Evolutionary conservation across 108 stramenopile species (phyloP), one percentile per base, ranked within the genome.

Genomic region (Pseudonitzschia multiseries): DNA sequence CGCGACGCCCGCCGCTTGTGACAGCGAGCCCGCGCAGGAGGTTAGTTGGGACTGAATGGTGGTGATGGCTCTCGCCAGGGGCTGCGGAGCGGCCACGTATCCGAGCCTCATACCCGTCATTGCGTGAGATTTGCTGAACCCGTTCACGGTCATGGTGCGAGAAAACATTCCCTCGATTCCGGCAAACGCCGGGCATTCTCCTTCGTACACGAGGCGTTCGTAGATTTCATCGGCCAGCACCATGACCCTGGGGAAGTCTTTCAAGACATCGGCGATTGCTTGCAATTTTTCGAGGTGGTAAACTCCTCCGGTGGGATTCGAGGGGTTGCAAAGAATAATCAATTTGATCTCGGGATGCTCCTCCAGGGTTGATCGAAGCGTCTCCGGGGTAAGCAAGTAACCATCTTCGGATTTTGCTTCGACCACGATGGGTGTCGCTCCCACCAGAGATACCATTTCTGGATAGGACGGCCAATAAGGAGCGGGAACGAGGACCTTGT

Each of bases 401-500:
- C 93, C 95, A 54, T 93, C 90, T 33, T 88, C 85, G 21, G 88
- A 87, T 10, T 60, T 78, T 12, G 96, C 94, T 69, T 90, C 90
- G 22, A 98, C 75, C 61, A 96, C 88, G n/a, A 97, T 82, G 10
- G 96, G 89, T 24, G 76, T 77, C 22, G 94, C 97, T 26, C 96
- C 96, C 0, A 86, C 85, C 75, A 99, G 73, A 14, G 79, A 50
- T 14, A 94, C 97, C 89, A 99, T 99, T 83, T 97, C 97, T 12
- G 97, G 97, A 82, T 99, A 99, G 14, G 91, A 93, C 5, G 96
- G 94, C 96, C 96, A 99, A 80, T 96, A 97, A 0, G 98, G 98
- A 6, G 97, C 92, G 8, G 98, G 98, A 29, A 99, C 78, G 40
- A 99, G 72, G 15, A 97, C 98, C 51, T 84, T 83, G 74, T 99